Percentiles rank a stretch among this genome's conserved stretches.
phyloP scores from a whole-genome alignment of 129 eudicot genomes.

The Flaveria bidentis region DNA sequence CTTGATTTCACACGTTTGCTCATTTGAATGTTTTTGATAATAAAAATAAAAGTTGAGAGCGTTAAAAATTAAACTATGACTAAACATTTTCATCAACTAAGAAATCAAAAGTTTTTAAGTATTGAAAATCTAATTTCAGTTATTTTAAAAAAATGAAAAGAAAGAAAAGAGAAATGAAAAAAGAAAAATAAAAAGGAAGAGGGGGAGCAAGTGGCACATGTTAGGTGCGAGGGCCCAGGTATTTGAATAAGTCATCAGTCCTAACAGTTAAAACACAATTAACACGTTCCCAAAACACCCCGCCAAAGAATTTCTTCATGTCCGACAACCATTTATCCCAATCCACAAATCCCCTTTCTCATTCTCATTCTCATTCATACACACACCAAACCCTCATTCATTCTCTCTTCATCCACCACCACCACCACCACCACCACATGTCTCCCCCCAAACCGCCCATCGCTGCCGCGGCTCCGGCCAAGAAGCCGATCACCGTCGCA shows the following conservation, averaged over 20 bases:
- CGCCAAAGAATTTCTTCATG: not conserved
- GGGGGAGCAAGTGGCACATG: not conserved
- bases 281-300: slow-evolving; percentile 30
- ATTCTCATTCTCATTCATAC: not conserved
- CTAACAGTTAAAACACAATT: slow-evolving; percentile 11
- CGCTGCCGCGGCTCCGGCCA: slow-evolving; percentile 5
- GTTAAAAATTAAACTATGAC: too few relatives aligned
- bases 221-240: not conserved
- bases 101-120: too few relatives aligned
- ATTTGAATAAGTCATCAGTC: slow-evolving; percentile 14
- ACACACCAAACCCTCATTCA: not conserved
- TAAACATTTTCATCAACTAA: too few relatives aligned
- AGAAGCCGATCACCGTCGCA: slow-evolving; percentile 38
- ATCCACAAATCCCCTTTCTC: not conserved
- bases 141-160: too few relatives aligned
- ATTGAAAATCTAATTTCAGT: too few relatives aligned
- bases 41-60: too few relatives aligned
- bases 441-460: slow-evolving; percentile 14
- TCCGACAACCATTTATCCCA: not conserved
- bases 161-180: too few relatives aligned
- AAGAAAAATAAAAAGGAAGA: not conserved
- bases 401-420: too few relatives aligned
- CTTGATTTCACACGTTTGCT: too few relatives aligned
- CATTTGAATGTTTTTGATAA: too few relatives aligned
- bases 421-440: slow-evolving; percentile 38